Conservation (phyloP, 495 filamentous ascomycete genomes). For the Penicillium ucsense region DNA sequence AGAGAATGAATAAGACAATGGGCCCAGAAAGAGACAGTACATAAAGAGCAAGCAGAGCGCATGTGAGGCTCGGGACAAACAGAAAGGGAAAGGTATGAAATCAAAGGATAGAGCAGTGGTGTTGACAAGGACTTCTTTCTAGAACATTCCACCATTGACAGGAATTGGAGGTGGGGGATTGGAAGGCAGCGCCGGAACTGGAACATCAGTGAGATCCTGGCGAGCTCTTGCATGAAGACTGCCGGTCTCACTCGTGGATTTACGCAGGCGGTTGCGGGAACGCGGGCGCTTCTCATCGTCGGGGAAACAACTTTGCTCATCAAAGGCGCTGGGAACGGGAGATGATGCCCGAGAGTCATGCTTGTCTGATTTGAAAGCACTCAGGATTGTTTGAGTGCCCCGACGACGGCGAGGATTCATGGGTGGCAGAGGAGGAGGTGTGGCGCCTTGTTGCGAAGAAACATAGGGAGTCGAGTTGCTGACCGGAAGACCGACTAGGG, state of each 20-base stretch:
- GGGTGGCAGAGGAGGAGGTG: slow-evolving; percentile 51
- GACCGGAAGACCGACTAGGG: slow-evolving; percentile 51
- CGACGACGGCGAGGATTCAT: slow-evolving; percentile 63
- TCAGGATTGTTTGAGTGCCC: slow-evolving; percentile 43
- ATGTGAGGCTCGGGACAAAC: slow-evolving; percentile 12
- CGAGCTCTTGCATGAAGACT: slow-evolving; percentile 30
- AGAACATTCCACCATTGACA: slow-evolving; percentile 40
- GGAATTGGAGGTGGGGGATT: slow-evolving; percentile 29
- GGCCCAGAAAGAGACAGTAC: background rate
- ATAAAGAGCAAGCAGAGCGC: too few species aligned
- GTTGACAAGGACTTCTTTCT: slow-evolving; percentile 5
- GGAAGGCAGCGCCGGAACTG: slow-evolving; percentile 26
- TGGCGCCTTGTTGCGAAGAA: slow-evolving; percentile 19
- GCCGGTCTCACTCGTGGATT: slow-evolving; percentile 40
- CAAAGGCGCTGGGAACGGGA: slow-evolving; percentile 20
- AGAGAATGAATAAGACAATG: slow-evolving; percentile 11
- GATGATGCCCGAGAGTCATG: slow-evolving; percentile 19
- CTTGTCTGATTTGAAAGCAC: slow-evolving; percentile 37
- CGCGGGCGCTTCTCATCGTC: slow-evolving; percentile 41
- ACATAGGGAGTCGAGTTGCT: background rate
- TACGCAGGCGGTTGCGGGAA: slow-evolving; percentile 42
- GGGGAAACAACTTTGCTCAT: slow-evolving; percentile 40
- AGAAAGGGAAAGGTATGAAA: background rate
- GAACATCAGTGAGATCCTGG: slow-evolving; percentile 30
- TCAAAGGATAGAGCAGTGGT: background rate